Evolutionary conservation across 225 moss, liverwort and hornwort genomes (phyloP).

Genomic region (Pseudoscleropodium purum): DNA sequence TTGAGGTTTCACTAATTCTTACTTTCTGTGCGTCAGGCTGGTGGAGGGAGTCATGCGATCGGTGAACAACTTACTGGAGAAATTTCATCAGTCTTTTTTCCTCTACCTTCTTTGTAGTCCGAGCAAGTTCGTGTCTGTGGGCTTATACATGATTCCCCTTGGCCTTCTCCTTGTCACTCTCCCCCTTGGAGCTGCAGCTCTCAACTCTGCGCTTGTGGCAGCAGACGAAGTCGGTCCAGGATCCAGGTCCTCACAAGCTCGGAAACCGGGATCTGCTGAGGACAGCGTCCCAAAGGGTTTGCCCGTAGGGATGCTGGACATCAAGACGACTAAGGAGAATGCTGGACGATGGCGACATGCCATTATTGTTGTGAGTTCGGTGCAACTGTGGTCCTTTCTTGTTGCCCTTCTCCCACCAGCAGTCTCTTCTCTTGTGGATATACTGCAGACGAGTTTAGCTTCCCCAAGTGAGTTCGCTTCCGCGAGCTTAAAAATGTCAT

Average conservation of each 20-base stretch:
- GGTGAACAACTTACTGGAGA: constrained; percentile 90
- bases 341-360: constrained; percentile 59
- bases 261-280: background rate
- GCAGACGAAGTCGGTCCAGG: background rate
- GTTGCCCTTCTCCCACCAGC: constrained; percentile 42
- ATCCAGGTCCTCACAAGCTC: background rate
- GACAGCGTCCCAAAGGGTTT: background rate
- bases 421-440: constrained; percentile 36
- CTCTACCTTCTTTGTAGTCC: constrained; percentile 78
- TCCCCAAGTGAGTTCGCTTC: constrained; percentile 24
- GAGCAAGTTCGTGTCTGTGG: constrained; percentile 79
- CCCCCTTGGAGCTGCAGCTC: constrained; percentile 78
- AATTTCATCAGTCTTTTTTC: constrained; percentile 97
- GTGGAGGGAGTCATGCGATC: constrained; percentile 88
- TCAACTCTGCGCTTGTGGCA: constrained; percentile 35
- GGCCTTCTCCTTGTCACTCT: constrained; percentile 76
- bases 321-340: constrained; percentile 32
- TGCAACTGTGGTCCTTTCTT: constrained; percentile 64
- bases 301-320: constrained; percentile 6
- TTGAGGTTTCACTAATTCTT: background rate
- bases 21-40: constrained; percentile 38
- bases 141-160: constrained; percentile 90
- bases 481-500: constrained; percentile 37
- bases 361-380: constrained; percentile 44
- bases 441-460: constrained; percentile 27